phyloP scores from a whole-genome alignment of 1,139 yeast species.

The Geotrichum phurueaensis region DNA sequence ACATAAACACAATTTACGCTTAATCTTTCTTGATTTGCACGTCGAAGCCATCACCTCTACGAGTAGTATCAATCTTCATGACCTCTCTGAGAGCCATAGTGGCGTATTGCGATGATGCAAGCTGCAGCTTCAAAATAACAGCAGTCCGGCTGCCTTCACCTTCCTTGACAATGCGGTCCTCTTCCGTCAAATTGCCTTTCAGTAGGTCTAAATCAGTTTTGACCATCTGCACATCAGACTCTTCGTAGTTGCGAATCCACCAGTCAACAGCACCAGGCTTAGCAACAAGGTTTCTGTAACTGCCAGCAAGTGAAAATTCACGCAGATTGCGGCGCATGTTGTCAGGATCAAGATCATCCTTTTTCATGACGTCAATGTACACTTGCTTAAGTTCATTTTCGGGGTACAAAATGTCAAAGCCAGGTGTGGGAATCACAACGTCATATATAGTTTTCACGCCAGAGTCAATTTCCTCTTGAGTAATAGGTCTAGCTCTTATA shows the following conservation, averaged over 20 bases:
- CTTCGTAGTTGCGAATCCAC: constrained; percentile 54
- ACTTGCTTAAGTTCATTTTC: constrained; percentile 56
- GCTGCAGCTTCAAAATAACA: constrained; percentile 65
- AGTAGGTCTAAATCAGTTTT: constrained; percentile 74
- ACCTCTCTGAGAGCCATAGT: constrained; percentile 95
- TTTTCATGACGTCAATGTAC: constrained; percentile 68
- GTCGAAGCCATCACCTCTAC: constrained; percentile 46
- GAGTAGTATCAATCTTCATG: constrained; percentile 75
- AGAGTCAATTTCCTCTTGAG: constrained; percentile 61
- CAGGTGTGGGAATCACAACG: constrained; percentile 90
- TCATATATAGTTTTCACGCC: constrained; percentile 68
- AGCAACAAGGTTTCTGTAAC: constrained; percentile 72
- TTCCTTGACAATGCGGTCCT: constrained; percentile 20
- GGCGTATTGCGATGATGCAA: constrained; percentile 88
- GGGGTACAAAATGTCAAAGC: constrained; percentile 83
- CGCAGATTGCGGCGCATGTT: constrained; percentile 77
- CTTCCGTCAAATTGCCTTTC: constrained; percentile 35
- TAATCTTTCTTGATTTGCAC: constrained; percentile 13
- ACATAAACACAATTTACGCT: not conserved
- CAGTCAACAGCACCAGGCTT: constrained; percentile 63
- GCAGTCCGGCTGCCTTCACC: constrained; percentile 54
- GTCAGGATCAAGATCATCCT: constrained; percentile 77
- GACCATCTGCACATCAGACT: constrained; percentile 63
- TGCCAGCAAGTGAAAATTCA: constrained; percentile 88
- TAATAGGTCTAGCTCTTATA: constrained; percentile 61